Conservation (phyloP, 1,284 basidiomycete genomes). For the Cerioporus squamosus region DNA sequence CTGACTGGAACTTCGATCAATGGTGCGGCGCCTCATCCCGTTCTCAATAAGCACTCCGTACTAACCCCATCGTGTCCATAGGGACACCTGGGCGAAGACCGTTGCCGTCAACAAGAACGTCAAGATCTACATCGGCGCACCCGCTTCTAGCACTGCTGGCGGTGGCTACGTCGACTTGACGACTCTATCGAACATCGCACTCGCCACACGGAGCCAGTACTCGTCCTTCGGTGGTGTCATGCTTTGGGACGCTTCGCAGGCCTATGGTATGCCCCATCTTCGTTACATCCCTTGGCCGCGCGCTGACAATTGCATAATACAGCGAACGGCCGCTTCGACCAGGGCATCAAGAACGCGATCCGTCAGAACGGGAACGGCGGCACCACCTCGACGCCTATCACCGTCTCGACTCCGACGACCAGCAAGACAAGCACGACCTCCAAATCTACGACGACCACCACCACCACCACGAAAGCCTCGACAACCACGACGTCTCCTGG, state of each 20-base stretch:
- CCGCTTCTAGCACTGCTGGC: constrained; percentile 53
- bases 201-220: constrained; percentile 49
- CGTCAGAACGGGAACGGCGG: constrained; percentile 37
- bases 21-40: constrained; percentile 44
- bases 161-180: constrained; percentile 55
- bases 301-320: neutral
- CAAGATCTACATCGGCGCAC: constrained; percentile 68
- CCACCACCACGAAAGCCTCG: constrained; percentile 23
- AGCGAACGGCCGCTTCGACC: constrained; percentile 59
- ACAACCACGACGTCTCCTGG: constrained; percentile 30
- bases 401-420: constrained; percentile 27
- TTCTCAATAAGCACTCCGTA: neutral
- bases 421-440: constrained; percentile 11
- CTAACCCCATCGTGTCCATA: constrained; percentile 21
- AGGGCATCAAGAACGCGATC: constrained; percentile 56
- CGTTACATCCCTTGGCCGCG: too few relatives aligned
- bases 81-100: constrained; percentile 69
- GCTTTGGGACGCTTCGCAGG: constrained; percentile 70
- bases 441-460: constrained; percentile 30
- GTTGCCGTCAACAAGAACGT: constrained; percentile 59
- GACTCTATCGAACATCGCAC: constrained; percentile 49
- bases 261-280: constrained; percentile 47
- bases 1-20: constrained; percentile 53
- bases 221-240: constrained; percentile 73
- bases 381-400: constrained; percentile 19